Conservation (phyloP, 2,329 filamentous ascomycete species). For the Chaetomiaceae sp. region DNA sequence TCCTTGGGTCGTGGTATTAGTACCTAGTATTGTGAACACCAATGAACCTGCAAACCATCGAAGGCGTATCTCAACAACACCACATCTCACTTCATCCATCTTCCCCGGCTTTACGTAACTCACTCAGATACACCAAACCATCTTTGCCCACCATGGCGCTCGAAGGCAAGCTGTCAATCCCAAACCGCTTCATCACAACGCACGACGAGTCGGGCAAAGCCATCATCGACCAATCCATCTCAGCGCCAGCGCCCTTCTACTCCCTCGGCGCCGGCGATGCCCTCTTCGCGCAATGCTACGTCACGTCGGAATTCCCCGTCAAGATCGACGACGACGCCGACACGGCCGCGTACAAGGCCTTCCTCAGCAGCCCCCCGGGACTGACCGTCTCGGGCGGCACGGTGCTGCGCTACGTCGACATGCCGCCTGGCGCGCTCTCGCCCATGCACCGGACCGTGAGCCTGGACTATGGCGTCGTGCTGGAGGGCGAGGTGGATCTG, state of each 20-base stretch:
- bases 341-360: neutral
- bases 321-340: slow-evolving; percentile 2
- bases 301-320: neutral
- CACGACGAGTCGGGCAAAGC: slow-evolving; percentile 1
- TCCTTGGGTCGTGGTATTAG: too few species aligned
- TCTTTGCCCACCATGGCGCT: neutral
- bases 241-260: neutral
- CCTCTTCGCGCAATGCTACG: slow-evolving; percentile 1
- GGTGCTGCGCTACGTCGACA: slow-evolving; percentile 8
- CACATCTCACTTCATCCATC: neutral
- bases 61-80: too few species aligned
- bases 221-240: neutral
- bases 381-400: slow-evolving; percentile 1
- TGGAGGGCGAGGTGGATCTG: slow-evolving; percentile 46
- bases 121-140: neutral
- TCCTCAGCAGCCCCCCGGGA: neutral
- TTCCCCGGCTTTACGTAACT: too few species aligned
- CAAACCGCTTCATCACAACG: slow-evolving; percentile 8
- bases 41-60: too few species aligned
- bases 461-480: slow-evolving; percentile 38
- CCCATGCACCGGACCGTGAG: slow-evolving; percentile 21
- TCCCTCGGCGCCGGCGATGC: neutral
- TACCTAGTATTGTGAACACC: too few species aligned
- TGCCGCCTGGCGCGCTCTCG: slow-evolving; percentile 1
- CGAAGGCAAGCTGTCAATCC: slow-evolving; percentile 1